Evolutionary conservation across 2,329 filamentous ascomycete species (phyloP).

Genomic region (Leptosphaerulina australis): DNA sequence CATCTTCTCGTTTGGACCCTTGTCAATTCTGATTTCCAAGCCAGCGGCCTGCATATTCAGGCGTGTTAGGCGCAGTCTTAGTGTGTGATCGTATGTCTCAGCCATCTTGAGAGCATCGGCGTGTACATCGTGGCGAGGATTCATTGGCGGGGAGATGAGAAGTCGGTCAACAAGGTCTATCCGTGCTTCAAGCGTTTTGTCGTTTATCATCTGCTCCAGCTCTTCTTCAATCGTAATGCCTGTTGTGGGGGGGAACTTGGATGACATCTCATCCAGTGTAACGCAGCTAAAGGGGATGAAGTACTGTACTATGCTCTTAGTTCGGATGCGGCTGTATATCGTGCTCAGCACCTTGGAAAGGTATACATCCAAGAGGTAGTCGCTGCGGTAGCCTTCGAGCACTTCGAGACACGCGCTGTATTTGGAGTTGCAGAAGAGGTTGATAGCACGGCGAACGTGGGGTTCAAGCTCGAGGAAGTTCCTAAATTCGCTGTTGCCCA

Average conservation of each 20-base stretch:
- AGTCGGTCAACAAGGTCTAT: slow-evolving; percentile 84
- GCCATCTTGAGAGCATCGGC: slow-evolving; percentile 70
- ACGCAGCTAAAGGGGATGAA: slow-evolving; percentile 89
- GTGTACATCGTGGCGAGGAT: slow-evolving; percentile 74
- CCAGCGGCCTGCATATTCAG: slow-evolving; percentile 78
- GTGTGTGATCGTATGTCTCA: slow-evolving; percentile 73
- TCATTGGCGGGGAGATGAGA: slow-evolving; percentile 71
- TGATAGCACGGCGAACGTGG: slow-evolving; percentile 89
- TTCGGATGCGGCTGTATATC: slow-evolving; percentile 77
- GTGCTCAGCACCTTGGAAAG: slow-evolving; percentile 73
- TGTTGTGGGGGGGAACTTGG: slow-evolving; percentile 70
- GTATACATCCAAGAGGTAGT: slow-evolving; percentile 91
- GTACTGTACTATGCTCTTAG: slow-evolving; percentile 92
- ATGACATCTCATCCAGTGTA: slow-evolving; percentile 76
- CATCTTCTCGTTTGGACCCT: slow-evolving; percentile 24
- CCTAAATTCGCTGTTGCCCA: slow-evolving; percentile 86
- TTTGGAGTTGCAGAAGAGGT: slow-evolving; percentile 86
- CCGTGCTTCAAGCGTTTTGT: slow-evolving; percentile 73
- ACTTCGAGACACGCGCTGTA: slow-evolving; percentile 85
- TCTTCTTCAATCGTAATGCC: slow-evolving; percentile 68
- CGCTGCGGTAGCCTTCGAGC: slow-evolving; percentile 77
- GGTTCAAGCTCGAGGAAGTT: slow-evolving; percentile 90
- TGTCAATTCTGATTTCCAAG: slow-evolving; percentile 64
- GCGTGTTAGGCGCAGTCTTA: slow-evolving; percentile 75
- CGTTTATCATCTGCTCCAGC: slow-evolving; percentile 77